Conservation (phyloP, 805 yeast species). For the Kuraishia borneana region DNA sequence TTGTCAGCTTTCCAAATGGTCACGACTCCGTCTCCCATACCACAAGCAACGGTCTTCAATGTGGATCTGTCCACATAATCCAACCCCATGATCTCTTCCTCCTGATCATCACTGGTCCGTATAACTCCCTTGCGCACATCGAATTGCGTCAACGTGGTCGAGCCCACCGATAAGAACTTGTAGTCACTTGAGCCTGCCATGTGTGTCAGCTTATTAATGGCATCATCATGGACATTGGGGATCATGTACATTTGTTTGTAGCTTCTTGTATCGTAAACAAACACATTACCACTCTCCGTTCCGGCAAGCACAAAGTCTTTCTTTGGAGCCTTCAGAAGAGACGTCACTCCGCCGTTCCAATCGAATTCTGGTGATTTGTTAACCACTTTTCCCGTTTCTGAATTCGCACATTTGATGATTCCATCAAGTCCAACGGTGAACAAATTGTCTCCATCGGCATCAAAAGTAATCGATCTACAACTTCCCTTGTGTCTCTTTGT, state of each 20-base stretch:
- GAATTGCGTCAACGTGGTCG: conserved; percentile 68
- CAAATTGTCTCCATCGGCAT: conserved; percentile 45
- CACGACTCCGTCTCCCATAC: conserved; percentile 85
- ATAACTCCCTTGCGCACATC: conserved; percentile 68
- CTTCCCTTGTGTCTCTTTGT: conserved; percentile 88
- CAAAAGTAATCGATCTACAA: conserved; percentile 63
- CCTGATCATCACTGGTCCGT: conserved; percentile 76
- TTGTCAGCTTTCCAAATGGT: conserved; percentile 75
- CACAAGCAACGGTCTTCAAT: conserved; percentile 60
- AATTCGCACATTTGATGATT: conserved; percentile 60
- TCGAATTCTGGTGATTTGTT: conserved; percentile 25
- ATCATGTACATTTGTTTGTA: conserved; percentile 40
- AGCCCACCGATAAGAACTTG: conserved; percentile 71
- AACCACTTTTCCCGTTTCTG: conserved; percentile 66
- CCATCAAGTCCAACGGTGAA: conserved; percentile 75
- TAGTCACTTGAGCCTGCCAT: conserved; percentile 65
- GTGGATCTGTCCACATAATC: conserved; percentile 48
- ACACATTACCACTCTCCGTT: conserved; percentile 60
- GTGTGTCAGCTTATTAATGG: conserved; percentile 63
- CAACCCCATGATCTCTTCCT: conserved; percentile 79
- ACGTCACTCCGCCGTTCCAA: conserved; percentile 20
- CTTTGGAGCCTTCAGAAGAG: conserved; percentile 30
- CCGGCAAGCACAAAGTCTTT: conserved; percentile 44
- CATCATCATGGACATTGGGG: conserved; percentile 57
- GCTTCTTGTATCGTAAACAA: conserved; percentile 49